A percentile compares a stretch with the other conserved stretches of the same genome.
phyloP scores from a whole-genome alignment of 257 asterid species.

The Solanum chaucha region DNA sequence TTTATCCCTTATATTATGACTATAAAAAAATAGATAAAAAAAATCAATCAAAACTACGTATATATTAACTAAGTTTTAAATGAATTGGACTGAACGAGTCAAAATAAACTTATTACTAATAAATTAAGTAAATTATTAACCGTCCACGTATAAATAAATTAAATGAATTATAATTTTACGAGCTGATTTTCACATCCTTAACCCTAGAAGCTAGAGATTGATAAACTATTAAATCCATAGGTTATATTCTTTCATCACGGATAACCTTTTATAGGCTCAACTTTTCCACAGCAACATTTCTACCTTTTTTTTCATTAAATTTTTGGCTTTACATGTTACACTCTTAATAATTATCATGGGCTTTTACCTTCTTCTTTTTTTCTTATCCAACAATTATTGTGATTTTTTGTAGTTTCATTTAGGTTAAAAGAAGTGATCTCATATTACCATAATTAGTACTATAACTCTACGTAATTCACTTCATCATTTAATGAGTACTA shows the following conservation, averaged over 20 bases:
- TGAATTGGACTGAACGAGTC: neutral
- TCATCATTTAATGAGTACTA: neutral
- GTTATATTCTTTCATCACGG: neutral
- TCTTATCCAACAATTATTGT: neutral
- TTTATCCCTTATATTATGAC: too few relatives aligned
- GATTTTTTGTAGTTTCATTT: neutral
- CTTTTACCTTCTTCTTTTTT: neutral
- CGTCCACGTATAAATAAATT: too few relatives aligned
- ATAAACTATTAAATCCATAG: neutral
- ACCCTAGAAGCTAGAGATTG: neutral
- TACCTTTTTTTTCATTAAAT: neutral
- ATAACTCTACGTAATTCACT: neutral
- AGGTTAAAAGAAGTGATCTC: neutral
- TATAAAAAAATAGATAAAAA: too few relatives aligned
- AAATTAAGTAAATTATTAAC: too few relatives aligned
- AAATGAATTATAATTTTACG: too few relatives aligned
- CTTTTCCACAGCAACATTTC: neutral
- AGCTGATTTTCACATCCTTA: too few relatives aligned
- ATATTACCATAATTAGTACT: neutral
- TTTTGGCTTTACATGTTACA: neutral
- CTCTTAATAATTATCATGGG: neutral
- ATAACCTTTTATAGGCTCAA: neutral
- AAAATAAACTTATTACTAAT: neutral
- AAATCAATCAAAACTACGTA: too few relatives aligned
- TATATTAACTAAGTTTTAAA: too few relatives aligned